phyloP scores from a whole-genome alignment of 2,329 filamentous ascomycete genomes.

The Calonectria ilicicola region DNA sequence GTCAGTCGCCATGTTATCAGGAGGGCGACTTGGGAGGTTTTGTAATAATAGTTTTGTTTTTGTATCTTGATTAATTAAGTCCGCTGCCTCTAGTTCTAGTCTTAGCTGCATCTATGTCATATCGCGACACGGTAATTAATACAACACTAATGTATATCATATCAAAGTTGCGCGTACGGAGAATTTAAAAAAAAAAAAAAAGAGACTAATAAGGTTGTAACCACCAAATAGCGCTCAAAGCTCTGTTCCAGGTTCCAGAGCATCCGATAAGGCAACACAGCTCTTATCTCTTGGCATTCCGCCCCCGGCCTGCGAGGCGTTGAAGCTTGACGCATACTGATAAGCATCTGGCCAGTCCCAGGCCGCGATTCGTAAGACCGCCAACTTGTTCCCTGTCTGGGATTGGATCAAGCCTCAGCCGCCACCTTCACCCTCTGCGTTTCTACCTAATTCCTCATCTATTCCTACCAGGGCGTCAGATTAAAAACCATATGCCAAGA shows the following conservation, averaged over 20 bases:
- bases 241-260: not conserved
- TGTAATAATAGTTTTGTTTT: no score
- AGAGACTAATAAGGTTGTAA: not conserved
- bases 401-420: not conserved
- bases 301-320: not conserved
- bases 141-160: no score
- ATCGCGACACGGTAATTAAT: no score
- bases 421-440: not conserved
- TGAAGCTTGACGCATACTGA: constrained; percentile 4
- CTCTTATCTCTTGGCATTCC: constrained; percentile 19
- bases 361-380: not conserved
- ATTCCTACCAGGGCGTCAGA: not conserved
- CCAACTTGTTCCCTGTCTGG: not conserved
- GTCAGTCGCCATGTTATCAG: no score
- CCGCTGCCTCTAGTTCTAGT: no score
- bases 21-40: not conserved
- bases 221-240: not conserved
- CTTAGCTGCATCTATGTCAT: no score
- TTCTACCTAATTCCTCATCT: not conserved
- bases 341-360: constrained; percentile 11
- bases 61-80: no score
- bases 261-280: not conserved
- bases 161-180: no score
- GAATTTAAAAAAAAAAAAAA: not conserved
- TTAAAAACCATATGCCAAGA: constrained; percentile 14